Conservation (phyloP, 768 basidiomycete species). For the Lentinula guzmanii region DNA sequence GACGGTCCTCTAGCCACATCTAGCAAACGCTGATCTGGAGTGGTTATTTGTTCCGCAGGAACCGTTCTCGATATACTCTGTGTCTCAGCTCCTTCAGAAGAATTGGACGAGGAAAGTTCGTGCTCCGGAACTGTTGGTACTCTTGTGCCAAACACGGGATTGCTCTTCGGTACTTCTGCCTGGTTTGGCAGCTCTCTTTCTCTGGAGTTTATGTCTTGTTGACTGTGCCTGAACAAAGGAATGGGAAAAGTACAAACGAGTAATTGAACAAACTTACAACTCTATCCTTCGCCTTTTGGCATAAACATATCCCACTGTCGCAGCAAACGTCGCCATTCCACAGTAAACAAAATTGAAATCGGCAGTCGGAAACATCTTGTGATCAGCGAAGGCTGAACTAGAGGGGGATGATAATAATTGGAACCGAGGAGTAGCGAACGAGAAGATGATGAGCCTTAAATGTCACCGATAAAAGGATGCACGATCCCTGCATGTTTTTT, state of each 20-base stretch:
- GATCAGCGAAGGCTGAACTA: neutral
- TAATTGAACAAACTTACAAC: neutral
- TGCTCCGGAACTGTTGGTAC: neutral
- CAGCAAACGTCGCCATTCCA: slow-evolving; percentile 31
- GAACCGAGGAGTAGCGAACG: neutral
- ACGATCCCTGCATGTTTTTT: neutral
- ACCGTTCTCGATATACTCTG: neutral
- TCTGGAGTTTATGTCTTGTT: neutral
- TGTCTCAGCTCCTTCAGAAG: neutral
- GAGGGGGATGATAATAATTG: neutral
- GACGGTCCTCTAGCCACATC: neutral
- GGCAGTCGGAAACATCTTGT: slow-evolving; percentile 23
- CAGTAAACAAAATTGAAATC: slow-evolving; percentile 27
- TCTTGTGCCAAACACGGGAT: neutral
- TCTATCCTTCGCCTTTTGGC: slow-evolving; percentile 6
- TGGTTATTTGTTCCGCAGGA: neutral
- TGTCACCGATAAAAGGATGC: neutral
- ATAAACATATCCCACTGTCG: slow-evolving; percentile 27
- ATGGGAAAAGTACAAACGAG: too few species aligned
- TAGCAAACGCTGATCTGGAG: neutral
- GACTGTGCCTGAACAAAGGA: neutral
- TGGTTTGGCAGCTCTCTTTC: neutral
- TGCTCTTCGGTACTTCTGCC: neutral
- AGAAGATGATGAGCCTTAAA: neutral
- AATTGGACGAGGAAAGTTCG: neutral